Base-by-base conservation (phyloP, 306 rosid species). In the Cucurbita ficifolia region DNA sequence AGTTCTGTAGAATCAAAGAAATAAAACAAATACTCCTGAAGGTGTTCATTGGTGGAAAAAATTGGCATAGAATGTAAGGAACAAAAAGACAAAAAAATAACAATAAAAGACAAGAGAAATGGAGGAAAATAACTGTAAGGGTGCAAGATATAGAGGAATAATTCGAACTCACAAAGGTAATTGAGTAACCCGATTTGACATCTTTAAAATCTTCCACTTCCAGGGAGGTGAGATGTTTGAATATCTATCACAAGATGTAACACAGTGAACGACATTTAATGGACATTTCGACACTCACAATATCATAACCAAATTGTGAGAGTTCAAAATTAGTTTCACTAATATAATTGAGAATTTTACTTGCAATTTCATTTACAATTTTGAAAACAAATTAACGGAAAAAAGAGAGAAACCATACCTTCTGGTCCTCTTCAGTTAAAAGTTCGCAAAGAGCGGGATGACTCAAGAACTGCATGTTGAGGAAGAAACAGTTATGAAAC, bases 201-300 rank as follows among this genome's bases (percentile, higher is more conserved):
- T 93, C 97, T 77, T 87, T 87, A 72, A 81, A 76, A 51, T 93
- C 98, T 79, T 90, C 97, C 76, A 94, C 99, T 83, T 91, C 96
- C 65, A 93, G 85, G 65, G 97, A 88, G 75, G 64, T 81, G 68
- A 93, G 79, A 87, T 88, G 81, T 88, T 87, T 93, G 83, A 93
- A 93, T 76, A 93, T 82, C 98, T 90, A 85, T 67, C 59, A 76
- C 1, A 77, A 39, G 63, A 42, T 67, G 54, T 49, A 49, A 46
- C 21, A 16, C 21, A 16, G 40, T 0, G 29, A 76, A 22, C 71
- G 82, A 49, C 16, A 38, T 57, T 54, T 21, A 72, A 79, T 48
- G 43, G 45, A 0, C 74, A 45, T 48, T 29, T 70, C 5, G 1
- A 48, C 12, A 13, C 16, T 24, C 10, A 17, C 2, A 19, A 48